Conservation (phyloP, 2,329 filamentous ascomycete species). For the Colletotrichum simmondsii region DNA sequence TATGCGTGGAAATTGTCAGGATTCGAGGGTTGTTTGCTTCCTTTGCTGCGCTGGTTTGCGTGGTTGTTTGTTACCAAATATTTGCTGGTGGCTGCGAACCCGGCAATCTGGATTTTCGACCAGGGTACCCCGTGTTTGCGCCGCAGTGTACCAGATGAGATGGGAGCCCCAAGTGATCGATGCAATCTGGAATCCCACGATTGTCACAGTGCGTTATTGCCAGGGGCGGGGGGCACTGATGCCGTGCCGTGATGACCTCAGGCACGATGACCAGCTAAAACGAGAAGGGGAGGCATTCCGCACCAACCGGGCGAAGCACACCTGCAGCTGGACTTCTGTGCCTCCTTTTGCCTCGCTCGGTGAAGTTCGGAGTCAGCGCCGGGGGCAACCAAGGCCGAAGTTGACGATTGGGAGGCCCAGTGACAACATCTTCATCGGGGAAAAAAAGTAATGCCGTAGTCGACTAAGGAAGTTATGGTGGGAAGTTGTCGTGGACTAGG, state of each 20-base stretch:
- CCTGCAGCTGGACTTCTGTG: not conserved
- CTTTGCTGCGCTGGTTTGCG: slow-evolving; percentile 16
- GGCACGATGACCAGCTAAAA: not conserved
- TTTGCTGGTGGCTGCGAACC: not conserved
- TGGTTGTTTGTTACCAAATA: not conserved
- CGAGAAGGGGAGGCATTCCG: not conserved
- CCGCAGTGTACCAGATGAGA: not conserved
- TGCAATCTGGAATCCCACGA: not conserved
- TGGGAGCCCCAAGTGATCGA: not conserved
- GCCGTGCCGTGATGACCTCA: not conserved
- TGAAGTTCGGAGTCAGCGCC: not conserved
- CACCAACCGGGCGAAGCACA: not conserved
- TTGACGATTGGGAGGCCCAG: not conserved
- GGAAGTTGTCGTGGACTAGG: slow-evolving; percentile 1
- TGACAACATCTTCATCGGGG: slow-evolving; percentile 19
- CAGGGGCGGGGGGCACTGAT: not conserved
- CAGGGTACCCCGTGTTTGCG: slow-evolving; percentile 5
- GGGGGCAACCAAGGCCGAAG: not conserved
- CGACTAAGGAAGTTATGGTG: not conserved
- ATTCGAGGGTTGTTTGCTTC: slow-evolving; percentile 11
- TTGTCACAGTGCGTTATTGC: not conserved
- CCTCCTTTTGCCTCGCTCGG: not conserved
- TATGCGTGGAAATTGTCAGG: not conserved
- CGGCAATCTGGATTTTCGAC: slow-evolving; percentile 2
- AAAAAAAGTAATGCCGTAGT: slow-evolving; percentile 6